phyloP scores from a whole-genome alignment of 2,329 filamentous ascomycete genomes.

The Coniochaeta ligniaria region DNA sequence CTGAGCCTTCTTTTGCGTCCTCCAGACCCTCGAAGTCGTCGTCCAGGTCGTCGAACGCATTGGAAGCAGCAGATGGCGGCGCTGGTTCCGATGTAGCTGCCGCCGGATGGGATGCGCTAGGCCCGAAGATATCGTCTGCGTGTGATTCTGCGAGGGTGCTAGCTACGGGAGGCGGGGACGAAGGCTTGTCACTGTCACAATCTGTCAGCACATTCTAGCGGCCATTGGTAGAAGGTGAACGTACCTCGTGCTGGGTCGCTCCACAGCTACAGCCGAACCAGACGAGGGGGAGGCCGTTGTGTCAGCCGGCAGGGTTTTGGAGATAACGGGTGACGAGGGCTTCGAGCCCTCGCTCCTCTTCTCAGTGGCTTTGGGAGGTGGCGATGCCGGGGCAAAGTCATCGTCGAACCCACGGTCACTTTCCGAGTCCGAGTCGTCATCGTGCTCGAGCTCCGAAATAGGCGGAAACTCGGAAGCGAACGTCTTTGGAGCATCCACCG shows the following conservation, averaged over 20 bases:
- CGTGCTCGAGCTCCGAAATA: constrained; percentile 76
- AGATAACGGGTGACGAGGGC: constrained; percentile 13
- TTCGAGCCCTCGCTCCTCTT: constrained; percentile 19
- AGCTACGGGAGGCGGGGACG: not conserved
- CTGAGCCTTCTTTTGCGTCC: constrained; percentile 74
- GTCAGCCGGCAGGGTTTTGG: constrained; percentile 10
- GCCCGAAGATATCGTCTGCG: constrained; percentile 35
- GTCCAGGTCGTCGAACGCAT: constrained; percentile 68
- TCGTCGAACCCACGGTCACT: constrained; percentile 85
- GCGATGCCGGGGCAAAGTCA: constrained; percentile 69
- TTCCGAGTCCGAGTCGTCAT: constrained; percentile 77
- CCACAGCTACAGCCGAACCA: not conserved
- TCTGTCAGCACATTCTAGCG: not conserved
- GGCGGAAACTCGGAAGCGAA: constrained; percentile 74
- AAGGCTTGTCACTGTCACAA: constrained; percentile 6
- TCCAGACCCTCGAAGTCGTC: constrained; percentile 77
- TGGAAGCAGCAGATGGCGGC: constrained; percentile 27
- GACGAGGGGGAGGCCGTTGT: not conserved
- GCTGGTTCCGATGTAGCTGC: constrained; percentile 6
- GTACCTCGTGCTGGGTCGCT: not conserved
- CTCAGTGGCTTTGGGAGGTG: constrained; percentile 24
- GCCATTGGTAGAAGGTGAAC: not conserved
- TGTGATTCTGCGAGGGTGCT: constrained; percentile 9
- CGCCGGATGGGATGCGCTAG: constrained; percentile 11
- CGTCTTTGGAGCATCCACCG: constrained; percentile 33